These are phyloP conservation scores for Neoboletus brunneissimus DNA, from an alignment of 768 basidiomycete genomes.

Conservation along the genomic window DNA sequence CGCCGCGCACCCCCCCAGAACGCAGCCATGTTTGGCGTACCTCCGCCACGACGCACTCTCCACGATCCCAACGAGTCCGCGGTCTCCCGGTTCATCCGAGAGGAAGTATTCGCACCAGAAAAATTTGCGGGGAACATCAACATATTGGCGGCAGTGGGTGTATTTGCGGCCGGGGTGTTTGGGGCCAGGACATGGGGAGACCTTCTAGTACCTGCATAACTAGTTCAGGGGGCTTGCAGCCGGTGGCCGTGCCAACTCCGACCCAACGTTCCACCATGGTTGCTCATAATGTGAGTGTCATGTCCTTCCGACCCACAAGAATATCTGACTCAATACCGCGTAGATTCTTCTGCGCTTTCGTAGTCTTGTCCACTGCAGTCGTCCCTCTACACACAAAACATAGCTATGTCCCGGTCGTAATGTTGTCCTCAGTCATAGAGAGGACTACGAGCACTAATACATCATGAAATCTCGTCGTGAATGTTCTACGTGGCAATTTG, in stretches of 20 bases:
- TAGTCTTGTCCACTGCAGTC: conserved; percentile 3
- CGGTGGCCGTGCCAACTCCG: neutral
- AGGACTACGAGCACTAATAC: conserved; percentile 16
- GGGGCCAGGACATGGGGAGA: conserved; percentile 77
- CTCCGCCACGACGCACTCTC: conserved; percentile 42
- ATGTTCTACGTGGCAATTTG: conserved; percentile 11
- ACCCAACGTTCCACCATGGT: neutral
- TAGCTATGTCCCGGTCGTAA: conserved; percentile 22
- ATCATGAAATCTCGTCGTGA: conserved; percentile 10
- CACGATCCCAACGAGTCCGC: conserved; percentile 61
- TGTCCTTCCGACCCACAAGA: neutral
- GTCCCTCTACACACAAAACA: conserved; percentile 12
- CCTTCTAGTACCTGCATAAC: conserved; percentile 62
- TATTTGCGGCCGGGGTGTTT: conserved; percentile 71
- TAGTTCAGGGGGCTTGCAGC: neutral
- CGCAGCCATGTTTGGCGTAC: conserved; percentile 47
- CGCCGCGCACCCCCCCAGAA: conserved; percentile 62
- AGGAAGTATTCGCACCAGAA: conserved; percentile 69
- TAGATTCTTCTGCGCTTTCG: conserved; percentile 1
- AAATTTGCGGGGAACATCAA: conserved; percentile 74
- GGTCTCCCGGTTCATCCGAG: conserved; percentile 53
- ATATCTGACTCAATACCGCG: neutral
- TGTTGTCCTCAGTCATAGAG: conserved; percentile 17
- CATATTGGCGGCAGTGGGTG: conserved; percentile 57
- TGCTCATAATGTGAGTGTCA: conserved; percentile 8